These are phyloP conservation scores for Pseudogymnoascus sp. DNA, from an alignment of 2,329 filamentous ascomycete genomes.

Conservation along the genomic window DNA sequence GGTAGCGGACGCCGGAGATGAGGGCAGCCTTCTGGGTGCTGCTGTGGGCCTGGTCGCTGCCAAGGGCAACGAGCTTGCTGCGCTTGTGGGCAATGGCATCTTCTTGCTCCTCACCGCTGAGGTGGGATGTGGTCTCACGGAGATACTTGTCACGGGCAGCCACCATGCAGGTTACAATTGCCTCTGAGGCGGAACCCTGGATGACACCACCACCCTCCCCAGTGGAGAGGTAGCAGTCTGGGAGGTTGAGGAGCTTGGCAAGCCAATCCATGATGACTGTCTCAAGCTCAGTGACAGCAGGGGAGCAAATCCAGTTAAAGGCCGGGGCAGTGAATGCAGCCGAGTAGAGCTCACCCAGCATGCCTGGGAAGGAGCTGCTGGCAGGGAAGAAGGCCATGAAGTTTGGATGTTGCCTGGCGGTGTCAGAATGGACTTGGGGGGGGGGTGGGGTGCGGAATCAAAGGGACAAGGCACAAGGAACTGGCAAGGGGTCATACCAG, in stretches of 20 bases:
- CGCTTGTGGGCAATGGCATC: slow-evolving; percentile 62
- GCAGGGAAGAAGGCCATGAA: slow-evolving; percentile 97
- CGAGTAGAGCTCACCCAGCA: slow-evolving; percentile 88
- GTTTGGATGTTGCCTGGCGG: slow-evolving; percentile 68
- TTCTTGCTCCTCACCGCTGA: slow-evolving; percentile 54
- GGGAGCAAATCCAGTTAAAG: slow-evolving; percentile 96
- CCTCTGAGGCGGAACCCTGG: slow-evolving; percentile 84
- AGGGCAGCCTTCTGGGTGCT: slow-evolving; percentile 82
- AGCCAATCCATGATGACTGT: slow-evolving; percentile 92
- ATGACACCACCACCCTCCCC: slow-evolving; percentile 84
- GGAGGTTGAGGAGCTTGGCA: slow-evolving; percentile 67
- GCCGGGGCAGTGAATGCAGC: slow-evolving; percentile 82
- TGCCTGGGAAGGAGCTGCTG: slow-evolving; percentile 71
- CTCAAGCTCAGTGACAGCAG: slow-evolving; percentile 87
- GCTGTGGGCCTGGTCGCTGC: slow-evolving; percentile 73
- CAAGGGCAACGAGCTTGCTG: slow-evolving; percentile 71
- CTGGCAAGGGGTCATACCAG: slow-evolving; percentile 46
- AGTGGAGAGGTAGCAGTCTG: slow-evolving; percentile 65
- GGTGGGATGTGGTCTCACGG: slow-evolving; percentile 48
- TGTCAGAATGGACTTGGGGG: slow-evolving; percentile 8
- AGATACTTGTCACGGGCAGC: slow-evolving; percentile 79
- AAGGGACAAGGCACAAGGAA: background rate
- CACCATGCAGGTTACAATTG: slow-evolving; percentile 78
- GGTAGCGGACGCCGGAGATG: slow-evolving; percentile 78
- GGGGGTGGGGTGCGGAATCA: background rate